Evolutionary conservation across 805 yeast species (phyloP).

Genomic region (Metschnikowia cubensis): DNA sequence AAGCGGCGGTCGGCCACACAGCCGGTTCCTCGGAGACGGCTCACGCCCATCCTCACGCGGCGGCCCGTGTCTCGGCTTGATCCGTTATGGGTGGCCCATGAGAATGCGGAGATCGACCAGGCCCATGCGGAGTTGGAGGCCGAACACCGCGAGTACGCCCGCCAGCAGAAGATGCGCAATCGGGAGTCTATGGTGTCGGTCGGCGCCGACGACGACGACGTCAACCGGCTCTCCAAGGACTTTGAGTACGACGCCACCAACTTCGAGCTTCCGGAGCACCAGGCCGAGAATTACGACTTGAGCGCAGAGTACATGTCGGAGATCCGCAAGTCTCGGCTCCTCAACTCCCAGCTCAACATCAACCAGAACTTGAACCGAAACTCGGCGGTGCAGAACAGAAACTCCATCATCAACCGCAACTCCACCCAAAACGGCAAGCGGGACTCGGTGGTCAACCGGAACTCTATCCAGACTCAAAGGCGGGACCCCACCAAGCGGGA

Average conservation of each 20-base stretch:
- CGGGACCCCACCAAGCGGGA: not conserved
- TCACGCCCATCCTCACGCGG: conserved; percentile 42
- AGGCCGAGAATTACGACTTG: conserved; percentile 31
- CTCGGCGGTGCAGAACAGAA: too few relatives aligned
- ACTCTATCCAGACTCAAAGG: too few relatives aligned
- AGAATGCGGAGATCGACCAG: conserved; percentile 41
- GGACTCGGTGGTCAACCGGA: not conserved
- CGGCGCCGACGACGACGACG: conserved; percentile 18
- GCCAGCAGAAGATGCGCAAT: conserved; percentile 15
- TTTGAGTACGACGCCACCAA: conserved; percentile 9
- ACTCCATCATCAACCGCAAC: not conserved
- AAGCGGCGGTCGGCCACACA: conserved; percentile 47
- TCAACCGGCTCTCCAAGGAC: conserved; percentile 19
- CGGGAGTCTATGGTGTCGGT: conserved; percentile 37
- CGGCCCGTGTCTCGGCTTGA: conserved; percentile 56
- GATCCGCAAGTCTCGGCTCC: conserved; percentile 40
- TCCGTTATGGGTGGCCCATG: conserved; percentile 52
- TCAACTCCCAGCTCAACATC: conserved; percentile 40
- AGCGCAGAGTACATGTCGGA: conserved; percentile 44
- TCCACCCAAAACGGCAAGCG: not conserved
- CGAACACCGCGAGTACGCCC: conserved; percentile 24
- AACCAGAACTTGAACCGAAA: conserved; percentile 1
- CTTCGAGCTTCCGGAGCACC: conserved; percentile 37
- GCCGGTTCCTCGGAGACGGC: conserved; percentile 31
- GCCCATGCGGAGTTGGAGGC: conserved; percentile 42